Percentiles rank a stretch among this genome's conserved stretches.
phyloP scores from a whole-genome alignment of 1,139 yeast species.

The Eremothecium gossypii region DNA sequence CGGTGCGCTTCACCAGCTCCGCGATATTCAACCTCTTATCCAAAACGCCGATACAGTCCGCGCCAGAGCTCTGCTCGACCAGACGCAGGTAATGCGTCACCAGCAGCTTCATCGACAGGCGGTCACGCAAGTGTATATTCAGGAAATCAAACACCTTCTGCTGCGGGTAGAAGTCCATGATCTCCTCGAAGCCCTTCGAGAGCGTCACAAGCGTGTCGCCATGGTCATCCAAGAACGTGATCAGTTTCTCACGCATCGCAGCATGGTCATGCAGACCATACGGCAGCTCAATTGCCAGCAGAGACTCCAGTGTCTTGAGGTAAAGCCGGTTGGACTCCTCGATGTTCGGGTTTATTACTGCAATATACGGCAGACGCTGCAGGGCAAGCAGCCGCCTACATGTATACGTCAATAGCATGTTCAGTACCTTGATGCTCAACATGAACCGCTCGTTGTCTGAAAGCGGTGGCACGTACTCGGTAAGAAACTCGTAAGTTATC shows the following conservation, averaged over 20 bases:
- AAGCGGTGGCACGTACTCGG: constrained; percentile 21
- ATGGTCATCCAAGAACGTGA: constrained; percentile 60
- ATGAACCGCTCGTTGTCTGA: constrained; percentile 20
- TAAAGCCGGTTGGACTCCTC: constrained; percentile 72
- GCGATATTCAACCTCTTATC: constrained; percentile 55
- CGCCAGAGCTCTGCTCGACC: constrained; percentile 33
- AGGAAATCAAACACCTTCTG: constrained; percentile 51
- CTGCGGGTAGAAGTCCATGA: constrained; percentile 43
- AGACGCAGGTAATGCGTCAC: constrained; percentile 77
- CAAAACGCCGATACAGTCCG: constrained; percentile 54
- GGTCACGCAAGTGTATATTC: constrained; percentile 69
- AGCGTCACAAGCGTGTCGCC: constrained; percentile 73
- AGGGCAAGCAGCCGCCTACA: constrained; percentile 53
- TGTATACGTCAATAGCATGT: constrained; percentile 36
- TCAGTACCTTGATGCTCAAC: constrained; percentile 35
- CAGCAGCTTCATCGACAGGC: constrained; percentile 75
- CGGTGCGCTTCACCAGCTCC: constrained; percentile 50
- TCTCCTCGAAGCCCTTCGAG: constrained; percentile 78
- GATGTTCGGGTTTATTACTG: constrained; percentile 79
- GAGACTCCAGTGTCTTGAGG: constrained; percentile 56
- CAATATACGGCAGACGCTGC: constrained; percentile 69
- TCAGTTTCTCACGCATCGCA: constrained; percentile 41
- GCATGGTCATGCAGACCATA: constrained; percentile 46
- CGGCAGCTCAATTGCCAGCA: constrained; percentile 40
- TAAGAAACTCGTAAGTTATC: constrained; percentile 19